phyloP scores from a whole-genome alignment of 179 eudicot genomes.

The Silene noctiflora region DNA sequence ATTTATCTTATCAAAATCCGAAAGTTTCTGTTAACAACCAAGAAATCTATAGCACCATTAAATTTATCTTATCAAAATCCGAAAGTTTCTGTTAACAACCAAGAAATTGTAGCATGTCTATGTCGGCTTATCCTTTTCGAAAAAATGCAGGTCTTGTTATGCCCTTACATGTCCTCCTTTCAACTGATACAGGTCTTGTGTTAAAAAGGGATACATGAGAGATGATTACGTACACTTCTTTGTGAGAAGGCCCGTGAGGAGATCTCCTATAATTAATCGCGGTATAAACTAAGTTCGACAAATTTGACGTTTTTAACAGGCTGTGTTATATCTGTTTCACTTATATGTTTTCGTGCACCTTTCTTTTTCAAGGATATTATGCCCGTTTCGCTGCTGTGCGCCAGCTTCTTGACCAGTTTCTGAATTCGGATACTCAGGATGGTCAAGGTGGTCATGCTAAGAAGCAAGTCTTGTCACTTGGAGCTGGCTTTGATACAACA shows the following conservation, averaged over 20 bases:
- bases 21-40: not conserved
- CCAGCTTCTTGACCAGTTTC: slow-evolving; percentile 81
- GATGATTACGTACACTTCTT: slow-evolving; percentile 85
- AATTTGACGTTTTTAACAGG: slow-evolving; percentile 2
- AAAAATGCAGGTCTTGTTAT: not conserved
- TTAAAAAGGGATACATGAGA: slow-evolving; percentile 91
- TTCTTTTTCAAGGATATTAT: slow-evolving; percentile 35
- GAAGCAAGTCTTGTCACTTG: slow-evolving; percentile 92
- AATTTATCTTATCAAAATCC: not conserved
- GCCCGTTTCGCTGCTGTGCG: slow-evolving; percentile 92
- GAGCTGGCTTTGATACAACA: slow-evolving; percentile 99
- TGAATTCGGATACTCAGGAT: slow-evolving; percentile 40
- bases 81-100: not conserved
- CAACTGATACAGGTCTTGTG: slow-evolving; percentile 62
- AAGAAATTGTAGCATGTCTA: not conserved
- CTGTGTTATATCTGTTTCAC: slow-evolving; percentile 4
- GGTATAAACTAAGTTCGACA: slow-evolving; percentile 42
- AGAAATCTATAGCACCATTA: not conserved
- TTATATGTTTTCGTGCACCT: not conserved
- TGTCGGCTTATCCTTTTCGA: not conserved
- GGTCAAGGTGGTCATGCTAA: slow-evolving; percentile 38
- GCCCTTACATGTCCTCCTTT: slow-evolving; percentile 3
- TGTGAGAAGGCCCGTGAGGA: slow-evolving; percentile 83
- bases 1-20: not conserved
- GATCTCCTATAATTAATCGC: slow-evolving; percentile 95